Percentiles rank a stretch among this genome's conserved stretches.
Evolutionary conservation across 768 basidiomycete genomes (phyloP).

Genomic region (Suillus occidentalis): DNA sequence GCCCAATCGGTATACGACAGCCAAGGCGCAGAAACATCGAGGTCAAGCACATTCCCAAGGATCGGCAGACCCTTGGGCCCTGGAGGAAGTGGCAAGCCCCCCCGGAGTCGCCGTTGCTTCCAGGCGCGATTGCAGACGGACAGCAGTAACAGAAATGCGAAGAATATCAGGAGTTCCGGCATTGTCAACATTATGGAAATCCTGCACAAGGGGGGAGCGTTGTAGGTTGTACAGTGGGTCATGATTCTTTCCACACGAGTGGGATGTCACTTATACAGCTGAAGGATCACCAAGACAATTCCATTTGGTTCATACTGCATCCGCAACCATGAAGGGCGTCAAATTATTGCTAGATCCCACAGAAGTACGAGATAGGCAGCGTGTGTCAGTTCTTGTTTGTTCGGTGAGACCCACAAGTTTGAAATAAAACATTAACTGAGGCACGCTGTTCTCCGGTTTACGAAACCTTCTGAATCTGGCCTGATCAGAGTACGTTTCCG

Average conservation of each 20-base stretch:
- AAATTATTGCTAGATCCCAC: not conserved
- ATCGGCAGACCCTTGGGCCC: slow-evolving; percentile 50
- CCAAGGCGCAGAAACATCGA: slow-evolving; percentile 29
- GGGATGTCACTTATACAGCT: not conserved
- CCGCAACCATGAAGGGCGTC: not conserved
- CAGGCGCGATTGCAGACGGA: slow-evolving; percentile 8
- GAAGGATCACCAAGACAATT: not conserved
- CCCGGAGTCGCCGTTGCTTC: slow-evolving; percentile 14
- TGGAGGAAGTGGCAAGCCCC: slow-evolving; percentile 40
- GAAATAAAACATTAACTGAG: too few species aligned
- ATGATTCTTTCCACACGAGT: not conserved
- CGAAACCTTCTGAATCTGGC: too few species aligned
- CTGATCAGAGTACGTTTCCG: too few species aligned
- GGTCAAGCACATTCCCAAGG: slow-evolving; percentile 22
- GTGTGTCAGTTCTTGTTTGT: too few species aligned
- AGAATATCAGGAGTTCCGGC: not conserved
- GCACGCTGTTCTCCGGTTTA: too few species aligned
- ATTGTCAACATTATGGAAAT: not conserved
- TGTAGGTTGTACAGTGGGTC: not conserved
- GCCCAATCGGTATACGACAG: slow-evolving; percentile 35
- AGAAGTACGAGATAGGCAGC: too few species aligned
- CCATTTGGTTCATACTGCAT: not conserved
- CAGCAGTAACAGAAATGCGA: not conserved
- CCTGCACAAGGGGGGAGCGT: not conserved
- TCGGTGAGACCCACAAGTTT: too few species aligned